Base-by-base conservation (phyloP, 1,284 basidiomycete genomes). In the Ustanciosporium gigantosporum region DNA sequence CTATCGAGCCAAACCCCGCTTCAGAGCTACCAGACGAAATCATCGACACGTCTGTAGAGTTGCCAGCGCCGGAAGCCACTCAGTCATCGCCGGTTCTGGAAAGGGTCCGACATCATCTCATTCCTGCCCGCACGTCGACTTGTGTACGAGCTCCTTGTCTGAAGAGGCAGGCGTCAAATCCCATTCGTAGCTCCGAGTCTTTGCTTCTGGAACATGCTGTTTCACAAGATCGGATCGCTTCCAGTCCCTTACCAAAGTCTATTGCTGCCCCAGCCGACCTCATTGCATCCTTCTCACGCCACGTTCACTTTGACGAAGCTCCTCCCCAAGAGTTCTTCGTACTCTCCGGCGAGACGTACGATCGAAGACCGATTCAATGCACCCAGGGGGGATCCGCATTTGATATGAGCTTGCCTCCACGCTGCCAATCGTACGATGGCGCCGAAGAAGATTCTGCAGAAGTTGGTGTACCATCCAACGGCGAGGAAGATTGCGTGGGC, bases 351-450 rank as follows among this genome's bases (percentile, higher is more conserved):
- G 47, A 46, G 11, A 50, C 51, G 21, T 71, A 71, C 44, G 69
- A 71, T 40, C 69, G 69, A 20, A 41, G 51, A 27, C 64, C 67
- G 22, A 71, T 71, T 52, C 62, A 71, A 31, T 69, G 66, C 43
- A 71, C 69, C 2, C 64, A 60, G 23, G 62, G 58, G 15, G 69
- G 69, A 7, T 66, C 61, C 31, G 59, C 47, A 17, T 64, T 62
- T 25, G 69, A 71, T 46, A 61, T 71, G 46, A 67, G 69, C 36
- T 43, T 71, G 2, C 66, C 66, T 3, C 55, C 64, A 8, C 53
- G 65, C 6, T 38, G 34, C 29, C 43, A 48, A 3, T 64, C 53
- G 5, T 53, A 64, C 43, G 60, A 64, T 5, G 58, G 47, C 20
- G 61, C 60, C 27, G 62, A 42, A 16, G 35, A 46, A 7, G 32